phyloP scores from a whole-genome alignment of 2,329 filamentous ascomycete genomes.

The Phaeosphaeria sp. region DNA sequence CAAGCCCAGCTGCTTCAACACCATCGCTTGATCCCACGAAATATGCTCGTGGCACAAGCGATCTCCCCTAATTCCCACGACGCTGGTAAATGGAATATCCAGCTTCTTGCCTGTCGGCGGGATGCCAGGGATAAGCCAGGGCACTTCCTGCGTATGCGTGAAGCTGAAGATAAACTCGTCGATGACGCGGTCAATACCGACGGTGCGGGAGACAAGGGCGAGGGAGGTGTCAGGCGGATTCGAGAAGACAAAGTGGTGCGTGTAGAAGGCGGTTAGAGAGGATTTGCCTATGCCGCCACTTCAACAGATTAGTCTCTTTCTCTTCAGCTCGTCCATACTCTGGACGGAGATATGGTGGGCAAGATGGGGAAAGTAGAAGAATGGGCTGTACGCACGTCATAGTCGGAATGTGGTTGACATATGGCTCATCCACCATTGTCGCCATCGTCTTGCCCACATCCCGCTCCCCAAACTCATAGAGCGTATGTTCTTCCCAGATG shows the following conservation, averaged over 20 bases:
- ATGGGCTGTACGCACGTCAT: conserved; percentile 49
- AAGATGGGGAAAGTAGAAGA: neutral
- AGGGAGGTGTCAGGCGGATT: conserved; percentile 72
- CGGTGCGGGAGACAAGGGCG: conserved; percentile 73
- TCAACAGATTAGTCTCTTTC: too few species aligned
- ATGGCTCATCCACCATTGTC: conserved; percentile 82
- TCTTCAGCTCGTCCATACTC: too few species aligned
- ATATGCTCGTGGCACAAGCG: conserved; percentile 75
- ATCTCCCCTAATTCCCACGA: conserved; percentile 73
- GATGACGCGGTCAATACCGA: conserved; percentile 71
- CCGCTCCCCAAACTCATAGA: conserved; percentile 72
- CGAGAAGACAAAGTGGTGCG: conserved; percentile 74
- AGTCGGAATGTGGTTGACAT: conserved; percentile 79
- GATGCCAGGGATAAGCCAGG: conserved; percentile 46
- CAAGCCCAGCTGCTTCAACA: conserved; percentile 66
- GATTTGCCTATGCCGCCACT: conserved; percentile 71
- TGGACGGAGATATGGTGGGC: too few species aligned
- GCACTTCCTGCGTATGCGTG: conserved; percentile 41
- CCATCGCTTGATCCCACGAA: conserved; percentile 71
- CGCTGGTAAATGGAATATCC: conserved; percentile 67
- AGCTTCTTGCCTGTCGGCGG: conserved; percentile 46
- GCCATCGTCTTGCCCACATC: conserved; percentile 76
- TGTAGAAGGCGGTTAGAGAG: conserved; percentile 71
- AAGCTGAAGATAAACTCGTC: conserved; percentile 47
- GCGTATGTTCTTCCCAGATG: conserved; percentile 81